Percentiles rank a stretch among this genome's conserved stretches.
phyloP scores from a whole-genome alignment of 257 asterid species.

The Gardenia jasminoides region DNA sequence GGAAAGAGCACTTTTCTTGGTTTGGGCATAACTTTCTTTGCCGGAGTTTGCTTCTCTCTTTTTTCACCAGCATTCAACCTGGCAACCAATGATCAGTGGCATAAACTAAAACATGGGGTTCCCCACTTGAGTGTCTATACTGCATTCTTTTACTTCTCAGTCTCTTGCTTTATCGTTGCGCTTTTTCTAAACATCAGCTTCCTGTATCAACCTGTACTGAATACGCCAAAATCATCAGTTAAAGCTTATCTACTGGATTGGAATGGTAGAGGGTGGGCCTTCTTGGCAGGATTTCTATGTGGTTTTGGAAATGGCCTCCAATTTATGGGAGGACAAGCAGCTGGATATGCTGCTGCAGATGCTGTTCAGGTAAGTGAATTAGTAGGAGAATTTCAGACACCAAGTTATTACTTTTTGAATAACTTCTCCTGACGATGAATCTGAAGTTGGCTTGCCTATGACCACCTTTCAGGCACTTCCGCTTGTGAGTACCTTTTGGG shows the following conservation, averaged over 20 bases:
- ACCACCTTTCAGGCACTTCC: slow-evolving; percentile 69
- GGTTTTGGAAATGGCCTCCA: slow-evolving; percentile 97
- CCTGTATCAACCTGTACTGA: slow-evolving; percentile 62
- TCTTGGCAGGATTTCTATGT: slow-evolving; percentile 82
- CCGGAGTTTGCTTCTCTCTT: slow-evolving; percentile 83
- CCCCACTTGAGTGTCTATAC: slow-evolving; percentile 81
- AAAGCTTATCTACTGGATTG: slow-evolving; percentile 71
- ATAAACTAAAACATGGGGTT: slow-evolving; percentile 55
- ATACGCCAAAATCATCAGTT: slow-evolving; percentile 70
- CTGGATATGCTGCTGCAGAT: slow-evolving; percentile 99
- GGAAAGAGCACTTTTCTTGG: slow-evolving; percentile 83
- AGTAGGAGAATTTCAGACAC: background rate
- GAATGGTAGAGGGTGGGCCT: slow-evolving; percentile 92
- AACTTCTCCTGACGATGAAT: background rate
- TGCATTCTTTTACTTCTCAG: slow-evolving; percentile 90
- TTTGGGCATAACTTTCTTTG: slow-evolving; percentile 75
- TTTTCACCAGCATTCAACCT: slow-evolving; percentile 90
- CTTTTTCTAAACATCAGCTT: slow-evolving; percentile 62
- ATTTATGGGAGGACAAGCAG: slow-evolving; percentile 99
- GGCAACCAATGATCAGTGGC: slow-evolving; percentile 93
- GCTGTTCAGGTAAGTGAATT: slow-evolving; percentile 79
- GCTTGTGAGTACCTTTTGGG: slow-evolving; percentile 94
- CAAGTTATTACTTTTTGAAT: background rate
- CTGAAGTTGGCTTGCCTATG: background rate
- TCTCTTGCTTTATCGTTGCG: slow-evolving; percentile 71